Evolutionary conservation across 768 basidiomycete species (phyloP).

Genomic region (Cystobasidiopsis lactophilus): DNA sequence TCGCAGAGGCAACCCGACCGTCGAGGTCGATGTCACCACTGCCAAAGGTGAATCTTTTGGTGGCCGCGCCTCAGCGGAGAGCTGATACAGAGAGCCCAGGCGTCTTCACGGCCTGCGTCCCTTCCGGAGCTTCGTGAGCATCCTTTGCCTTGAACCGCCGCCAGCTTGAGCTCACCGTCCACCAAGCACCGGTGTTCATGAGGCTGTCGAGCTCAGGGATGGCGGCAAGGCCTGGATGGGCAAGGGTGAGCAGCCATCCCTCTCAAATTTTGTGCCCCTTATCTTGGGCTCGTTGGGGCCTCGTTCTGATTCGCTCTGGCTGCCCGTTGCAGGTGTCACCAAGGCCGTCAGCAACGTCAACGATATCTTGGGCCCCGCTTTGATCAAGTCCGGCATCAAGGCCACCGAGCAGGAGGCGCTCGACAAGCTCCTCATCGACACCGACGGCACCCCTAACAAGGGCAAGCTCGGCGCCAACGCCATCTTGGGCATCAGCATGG

Average conservation of each 20-base stretch:
- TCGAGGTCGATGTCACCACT: constrained; percentile 20
- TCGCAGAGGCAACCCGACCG: constrained; percentile 32
- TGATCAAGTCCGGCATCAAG: constrained; percentile 59
- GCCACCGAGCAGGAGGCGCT: constrained; percentile 86
- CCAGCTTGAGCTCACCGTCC: no score
- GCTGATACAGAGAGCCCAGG: constrained; percentile 60
- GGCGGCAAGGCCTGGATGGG: constrained; percentile 86
- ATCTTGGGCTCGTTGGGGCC: constrained; percentile 2
- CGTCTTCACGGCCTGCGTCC: constrained; percentile 79
- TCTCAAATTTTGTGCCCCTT: not conserved
- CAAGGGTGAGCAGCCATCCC: constrained; percentile 46
- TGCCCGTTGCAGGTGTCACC: constrained; percentile 41
- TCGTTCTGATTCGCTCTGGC: not conserved
- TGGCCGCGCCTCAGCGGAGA: not conserved
- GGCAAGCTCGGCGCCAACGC: constrained; percentile 98
- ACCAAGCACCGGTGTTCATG: constrained; percentile 90
- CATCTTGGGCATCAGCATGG: constrained; percentile 95
- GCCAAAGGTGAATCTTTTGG: constrained; percentile 16
- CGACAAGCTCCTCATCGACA: constrained; percentile 93
- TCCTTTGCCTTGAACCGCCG: no score
- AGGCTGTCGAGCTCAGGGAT: constrained; percentile 97
- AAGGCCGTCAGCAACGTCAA: constrained; percentile 94
- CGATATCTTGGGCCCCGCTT: constrained; percentile 61
- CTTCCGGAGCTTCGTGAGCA: constrained; percentile 97
- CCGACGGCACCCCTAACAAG: constrained; percentile 95